phyloP scores from a whole-genome alignment of 352 stramenopile genomes.

The Phytophthora parvispora region DNA sequence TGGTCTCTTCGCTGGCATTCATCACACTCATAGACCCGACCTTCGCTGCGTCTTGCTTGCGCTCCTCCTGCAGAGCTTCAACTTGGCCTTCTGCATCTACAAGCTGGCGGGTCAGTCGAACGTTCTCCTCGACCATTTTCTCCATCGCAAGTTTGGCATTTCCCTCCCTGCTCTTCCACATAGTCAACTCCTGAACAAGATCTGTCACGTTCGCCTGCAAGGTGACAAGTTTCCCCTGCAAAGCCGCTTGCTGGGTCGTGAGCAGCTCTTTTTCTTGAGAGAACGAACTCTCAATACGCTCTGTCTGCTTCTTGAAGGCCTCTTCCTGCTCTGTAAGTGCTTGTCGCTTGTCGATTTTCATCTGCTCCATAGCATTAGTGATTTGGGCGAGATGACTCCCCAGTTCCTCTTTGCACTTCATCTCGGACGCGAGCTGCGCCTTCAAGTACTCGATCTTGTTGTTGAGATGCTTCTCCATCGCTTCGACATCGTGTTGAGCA shows the following conservation, averaged over 20 bases:
- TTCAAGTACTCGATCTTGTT: conserved; percentile 91
- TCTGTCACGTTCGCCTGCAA: conserved; percentile 84
- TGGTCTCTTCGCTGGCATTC: conserved; percentile 80
- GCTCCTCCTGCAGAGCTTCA: conserved; percentile 68
- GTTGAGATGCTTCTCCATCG: conserved; percentile 75
- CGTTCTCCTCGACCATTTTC: conserved; percentile 80
- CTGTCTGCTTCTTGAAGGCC: conserved; percentile 56
- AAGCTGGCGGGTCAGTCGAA: conserved; percentile 67
- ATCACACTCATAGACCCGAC: conserved; percentile 55
- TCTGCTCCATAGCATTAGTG: conserved; percentile 65
- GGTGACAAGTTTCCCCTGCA: conserved; percentile 71
- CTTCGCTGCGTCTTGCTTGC: conserved; percentile 42
- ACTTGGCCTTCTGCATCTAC: conserved; percentile 70
- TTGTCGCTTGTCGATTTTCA: conserved; percentile 76
- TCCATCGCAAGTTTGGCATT: conserved; percentile 77
- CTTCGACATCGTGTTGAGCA: conserved; percentile 41
- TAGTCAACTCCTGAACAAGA: conserved; percentile 74
- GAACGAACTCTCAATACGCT: conserved; percentile 58
- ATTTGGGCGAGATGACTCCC: conserved; percentile 72
- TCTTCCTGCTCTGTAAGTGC: conserved; percentile 68
- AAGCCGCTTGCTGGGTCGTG: conserved; percentile 43
- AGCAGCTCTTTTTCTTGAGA: conserved; percentile 67
- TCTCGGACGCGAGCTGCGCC: conserved; percentile 83
- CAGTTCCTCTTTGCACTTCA: conserved; percentile 90
- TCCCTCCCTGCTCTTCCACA: conserved; percentile 74